Conservation (phyloP, 108 stramenopile species). For the Cylindrotheca closterium region DNA sequence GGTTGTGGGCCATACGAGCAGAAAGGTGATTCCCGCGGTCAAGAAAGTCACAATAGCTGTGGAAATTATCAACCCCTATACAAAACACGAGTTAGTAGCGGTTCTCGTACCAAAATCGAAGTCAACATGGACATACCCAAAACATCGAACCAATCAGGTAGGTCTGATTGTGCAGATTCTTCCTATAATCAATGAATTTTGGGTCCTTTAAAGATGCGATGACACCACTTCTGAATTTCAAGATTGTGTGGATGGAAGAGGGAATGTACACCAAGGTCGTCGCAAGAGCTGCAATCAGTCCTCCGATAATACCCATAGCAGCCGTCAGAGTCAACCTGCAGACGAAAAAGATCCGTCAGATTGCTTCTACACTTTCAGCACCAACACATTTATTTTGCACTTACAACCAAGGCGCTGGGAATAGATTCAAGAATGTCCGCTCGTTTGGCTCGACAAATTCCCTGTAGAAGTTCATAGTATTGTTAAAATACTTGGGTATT, state of each 20-base stretch:
- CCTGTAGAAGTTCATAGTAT: too few relatives aligned
- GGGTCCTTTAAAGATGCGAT: constrained; percentile 22
- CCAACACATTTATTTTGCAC: background rate
- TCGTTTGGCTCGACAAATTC: too few relatives aligned
- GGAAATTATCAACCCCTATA: constrained; percentile 29
- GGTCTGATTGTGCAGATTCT: too few relatives aligned
- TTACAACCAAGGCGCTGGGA: background rate
- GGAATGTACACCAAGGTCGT: constrained; percentile 17
- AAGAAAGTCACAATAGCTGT: constrained; percentile 23
- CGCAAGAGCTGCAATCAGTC: constrained; percentile 5
- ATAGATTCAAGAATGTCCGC: background rate
- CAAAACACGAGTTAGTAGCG: too few relatives aligned
- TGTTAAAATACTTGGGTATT: too few relatives aligned
- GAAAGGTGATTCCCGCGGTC: constrained; percentile 21
- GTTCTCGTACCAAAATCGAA: too few relatives aligned
- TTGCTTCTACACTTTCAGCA: background rate
- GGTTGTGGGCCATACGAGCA: constrained; percentile 35
- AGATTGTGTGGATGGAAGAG: constrained; percentile 21
- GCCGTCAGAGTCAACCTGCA: too few relatives aligned
- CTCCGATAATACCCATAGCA: constrained; percentile 10
- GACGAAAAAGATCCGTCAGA: too few relatives aligned
- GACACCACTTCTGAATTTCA: constrained; percentile 35
- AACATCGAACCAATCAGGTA: too few relatives aligned
- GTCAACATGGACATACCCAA: too few relatives aligned
- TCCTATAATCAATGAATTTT: constrained; percentile 21